Percentiles rank a stretch among this genome's conserved stretches.
Conservation (phyloP, 768 basidiomycete genomes). For the Mycena crocata region DNA sequence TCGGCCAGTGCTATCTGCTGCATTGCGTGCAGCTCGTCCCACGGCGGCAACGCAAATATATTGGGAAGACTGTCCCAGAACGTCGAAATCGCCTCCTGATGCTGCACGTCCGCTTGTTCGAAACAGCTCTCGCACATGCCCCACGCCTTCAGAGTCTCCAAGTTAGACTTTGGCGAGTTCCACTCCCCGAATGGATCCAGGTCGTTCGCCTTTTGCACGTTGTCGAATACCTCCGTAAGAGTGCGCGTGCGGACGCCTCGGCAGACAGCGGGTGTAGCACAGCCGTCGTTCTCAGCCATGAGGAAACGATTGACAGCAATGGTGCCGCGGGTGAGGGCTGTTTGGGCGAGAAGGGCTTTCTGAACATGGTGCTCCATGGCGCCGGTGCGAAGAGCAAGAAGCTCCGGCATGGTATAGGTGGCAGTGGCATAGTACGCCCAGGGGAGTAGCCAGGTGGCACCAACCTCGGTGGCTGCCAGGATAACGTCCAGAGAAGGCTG, state of each 20-base stretch:
- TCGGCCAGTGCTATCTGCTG: conserved; percentile 1
- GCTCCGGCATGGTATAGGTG: background rate
- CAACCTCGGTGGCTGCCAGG: background rate
- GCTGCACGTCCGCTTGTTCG: background rate
- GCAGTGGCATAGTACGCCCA: background rate
- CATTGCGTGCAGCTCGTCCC: conserved; percentile 5
- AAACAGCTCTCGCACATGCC: background rate
- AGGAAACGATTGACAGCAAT: background rate
- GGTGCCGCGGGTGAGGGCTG: background rate
- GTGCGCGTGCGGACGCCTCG: background rate
- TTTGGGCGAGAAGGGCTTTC: background rate
- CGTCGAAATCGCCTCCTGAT: background rate
- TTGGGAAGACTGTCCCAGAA: conserved; percentile 5
- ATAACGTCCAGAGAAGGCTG: background rate
- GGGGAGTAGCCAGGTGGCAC: background rate
- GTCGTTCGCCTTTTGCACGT: background rate
- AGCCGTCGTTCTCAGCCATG: background rate
- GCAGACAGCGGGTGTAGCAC: background rate
- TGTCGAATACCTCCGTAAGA: background rate
- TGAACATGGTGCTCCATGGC: background rate
- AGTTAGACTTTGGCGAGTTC: background rate
- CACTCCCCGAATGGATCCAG: background rate
- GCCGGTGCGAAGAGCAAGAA: background rate
- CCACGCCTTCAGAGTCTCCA: background rate
- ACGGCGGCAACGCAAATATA: conserved; percentile 4